phyloP scores from a whole-genome alignment of 2,329 filamentous ascomycete genomes.

The Paecilomyces niveus region DNA sequence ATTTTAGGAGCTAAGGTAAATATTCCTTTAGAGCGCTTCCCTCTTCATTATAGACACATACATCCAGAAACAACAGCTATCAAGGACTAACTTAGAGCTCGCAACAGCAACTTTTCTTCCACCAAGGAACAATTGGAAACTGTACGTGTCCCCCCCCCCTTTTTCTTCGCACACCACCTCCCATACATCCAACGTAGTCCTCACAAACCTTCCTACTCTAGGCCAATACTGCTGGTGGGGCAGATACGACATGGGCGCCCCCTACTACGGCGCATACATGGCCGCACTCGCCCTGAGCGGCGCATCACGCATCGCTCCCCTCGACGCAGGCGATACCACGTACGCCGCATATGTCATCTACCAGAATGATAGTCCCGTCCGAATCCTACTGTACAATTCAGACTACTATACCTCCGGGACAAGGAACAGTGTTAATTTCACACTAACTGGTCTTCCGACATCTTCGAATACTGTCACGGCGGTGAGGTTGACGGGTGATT shows the following conservation, averaged over 20 bases:
- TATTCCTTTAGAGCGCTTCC: neutral
- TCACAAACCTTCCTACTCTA: slow-evolving; percentile 2
- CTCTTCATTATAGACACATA: neutral
- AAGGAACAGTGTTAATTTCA: slow-evolving; percentile 29
- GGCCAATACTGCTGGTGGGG: slow-evolving; percentile 44
- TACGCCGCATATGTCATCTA: slow-evolving; percentile 45
- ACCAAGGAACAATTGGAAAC: slow-evolving; percentile 46
- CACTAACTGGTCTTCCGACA: slow-evolving; percentile 34
- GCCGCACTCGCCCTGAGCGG: slow-evolving; percentile 41
- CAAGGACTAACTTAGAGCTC: neutral
- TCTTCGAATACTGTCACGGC: slow-evolving; percentile 26
- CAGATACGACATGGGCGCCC: slow-evolving; percentile 43
- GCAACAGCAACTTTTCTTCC: slow-evolving; percentile 36
- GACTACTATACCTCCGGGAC: slow-evolving; percentile 26
- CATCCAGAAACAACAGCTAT: too few species aligned
- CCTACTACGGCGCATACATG: slow-evolving; percentile 47
- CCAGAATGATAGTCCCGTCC: slow-evolving; percentile 26
- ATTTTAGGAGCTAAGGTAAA: slow-evolving; percentile 24
- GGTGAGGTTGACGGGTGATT: slow-evolving; percentile 41
- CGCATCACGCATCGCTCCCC: slow-evolving; percentile 37
- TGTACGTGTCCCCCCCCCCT: slow-evolving; percentile 27
- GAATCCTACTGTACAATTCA: slow-evolving; percentile 32
- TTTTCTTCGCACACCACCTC: neutral
- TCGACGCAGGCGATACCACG: slow-evolving; percentile 37
- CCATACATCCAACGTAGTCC: neutral